Base-by-base conservation (phyloP, 805 yeast species). In the Suhomyces vadensis region DNA sequence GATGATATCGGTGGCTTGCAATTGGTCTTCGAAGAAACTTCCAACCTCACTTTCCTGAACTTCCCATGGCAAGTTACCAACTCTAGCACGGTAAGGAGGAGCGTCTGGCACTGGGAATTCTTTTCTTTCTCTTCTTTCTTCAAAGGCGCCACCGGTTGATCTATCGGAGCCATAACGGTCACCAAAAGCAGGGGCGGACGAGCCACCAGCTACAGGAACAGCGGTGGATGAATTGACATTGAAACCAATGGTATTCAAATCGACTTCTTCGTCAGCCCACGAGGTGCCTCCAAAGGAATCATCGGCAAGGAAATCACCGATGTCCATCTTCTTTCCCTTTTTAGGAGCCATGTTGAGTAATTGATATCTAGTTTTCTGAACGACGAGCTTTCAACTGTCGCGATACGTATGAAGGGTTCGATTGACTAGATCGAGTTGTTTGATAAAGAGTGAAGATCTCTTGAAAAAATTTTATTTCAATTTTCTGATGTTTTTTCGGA, bases 1-100 rank as follows among this genome's bases (percentile, higher is more conserved):
- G 44, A 87, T 79, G 41, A 81, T 73, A 42, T 63, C 72, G 29
- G 64, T 64, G 17, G 74, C 69, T 53, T 78, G 82, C 57, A 71
- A 68, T 51, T 81, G 73, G 47, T 77, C 79, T 55, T 78, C 83
- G 46, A 86, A 77, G 73, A 84, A 85, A 20, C 76, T 78, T 41
- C 64, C 70, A 46, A 86, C 73, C 42, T 74, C 78, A 27, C 74
- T 81, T 65, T 92, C 97, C 37, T 73, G 65, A 36, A 80, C 78
- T 46, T 86, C 91, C 83, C 87, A 85, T 48, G 96, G 88, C 60
- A 94, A 79, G 70, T 91, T 90, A 61, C 81, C 80, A 53, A 92
- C 76, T 63, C 88, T 81, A n/a, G 96, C 97, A 58, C 87, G 85
- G 76, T 68, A 94, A 43, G 99, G 99, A 14, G 97, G 90, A 41